phyloP scores from a whole-genome alignment of 1,284 basidiomycete genomes.

The Pisolithus thermaeus region DNA sequence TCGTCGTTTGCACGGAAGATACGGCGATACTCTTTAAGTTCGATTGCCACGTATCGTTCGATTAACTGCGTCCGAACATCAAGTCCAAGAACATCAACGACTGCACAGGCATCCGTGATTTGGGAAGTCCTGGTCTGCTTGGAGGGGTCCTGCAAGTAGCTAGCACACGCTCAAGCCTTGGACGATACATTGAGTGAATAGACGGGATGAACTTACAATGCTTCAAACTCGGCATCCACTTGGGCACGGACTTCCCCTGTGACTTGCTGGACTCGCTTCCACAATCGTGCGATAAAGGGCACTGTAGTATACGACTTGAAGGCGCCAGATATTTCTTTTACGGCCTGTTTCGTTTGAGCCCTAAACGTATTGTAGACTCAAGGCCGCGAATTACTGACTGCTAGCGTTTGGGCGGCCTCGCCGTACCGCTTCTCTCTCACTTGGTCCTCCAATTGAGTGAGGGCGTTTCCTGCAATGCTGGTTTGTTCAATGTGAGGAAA shows the following conservation, averaged over 20 bases:
- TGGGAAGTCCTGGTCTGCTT: constrained; percentile 59
- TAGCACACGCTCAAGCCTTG: constrained; percentile 24
- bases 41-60: constrained; percentile 85
- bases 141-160: constrained; percentile 74
- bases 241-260: constrained; percentile 73
- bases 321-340: constrained; percentile 74
- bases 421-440: constrained; percentile 73
- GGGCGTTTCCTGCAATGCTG: constrained; percentile 60
- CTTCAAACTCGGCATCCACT: constrained; percentile 85
- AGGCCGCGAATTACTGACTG: constrained; percentile 41
- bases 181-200: constrained; percentile 1
- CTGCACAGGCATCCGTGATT: constrained; percentile 75
- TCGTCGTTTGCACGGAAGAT: constrained; percentile 92
- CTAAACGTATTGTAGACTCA: constrained; percentile 5
- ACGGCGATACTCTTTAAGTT: constrained; percentile 93
- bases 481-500: background rate
- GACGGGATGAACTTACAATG: constrained; percentile 57
- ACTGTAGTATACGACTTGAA: constrained; percentile 77
- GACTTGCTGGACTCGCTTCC: constrained; percentile 72
- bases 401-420: constrained; percentile 79
- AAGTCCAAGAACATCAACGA: constrained; percentile 80
- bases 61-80: constrained; percentile 80
- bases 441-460: constrained; percentile 76
- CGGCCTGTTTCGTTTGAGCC: constrained; percentile 49
- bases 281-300: constrained; percentile 72